A percentile compares a stretch with the other conserved stretches of the same genome.
Conservation (phyloP, 805 yeast species). For the Starmerella vaccinii region DNA sequence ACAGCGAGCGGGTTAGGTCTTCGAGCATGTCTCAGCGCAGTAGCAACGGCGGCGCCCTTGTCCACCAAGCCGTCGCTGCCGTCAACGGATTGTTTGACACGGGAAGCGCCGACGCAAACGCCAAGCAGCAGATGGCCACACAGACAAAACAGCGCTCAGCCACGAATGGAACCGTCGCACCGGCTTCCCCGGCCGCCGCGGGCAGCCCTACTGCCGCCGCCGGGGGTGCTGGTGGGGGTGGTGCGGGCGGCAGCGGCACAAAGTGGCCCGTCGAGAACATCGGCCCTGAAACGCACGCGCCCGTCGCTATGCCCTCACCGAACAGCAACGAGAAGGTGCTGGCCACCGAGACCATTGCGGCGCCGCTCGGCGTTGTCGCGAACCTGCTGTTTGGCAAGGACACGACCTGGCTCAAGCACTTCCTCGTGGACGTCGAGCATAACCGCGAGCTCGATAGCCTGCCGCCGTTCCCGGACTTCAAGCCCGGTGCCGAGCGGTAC, state of each 20-base stretch:
- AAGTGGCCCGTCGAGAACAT: constrained; percentile 34
- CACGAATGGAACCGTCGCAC: constrained; percentile 34
- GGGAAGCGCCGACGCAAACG: background rate
- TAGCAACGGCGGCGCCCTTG: constrained; percentile 1
- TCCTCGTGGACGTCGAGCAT: constrained; percentile 30
- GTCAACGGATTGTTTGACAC: constrained; percentile 10
- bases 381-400: constrained; percentile 60
- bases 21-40: background rate
- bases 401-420: constrained; percentile 37
- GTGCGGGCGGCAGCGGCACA: background rate
- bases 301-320: constrained; percentile 44
- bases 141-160: constrained; percentile 17
- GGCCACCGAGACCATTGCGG: constrained; percentile 44
- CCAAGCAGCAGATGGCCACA: constrained; percentile 8
- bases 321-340: constrained; percentile 43
- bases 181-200: background rate
- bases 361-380: constrained; percentile 70
- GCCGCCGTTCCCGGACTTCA: constrained; percentile 23
- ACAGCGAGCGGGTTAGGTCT: constrained; percentile 4
- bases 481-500: constrained; percentile 30
- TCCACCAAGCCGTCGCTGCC: background rate
- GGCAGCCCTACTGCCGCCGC: background rate
- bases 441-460: constrained; percentile 28
- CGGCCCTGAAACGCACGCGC: constrained; percentile 36
- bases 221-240: too few relatives aligned